Evolutionary conservation across 2,329 filamentous ascomycete species (phyloP).

Genomic region (Albifimbria verrucaria): DNA sequence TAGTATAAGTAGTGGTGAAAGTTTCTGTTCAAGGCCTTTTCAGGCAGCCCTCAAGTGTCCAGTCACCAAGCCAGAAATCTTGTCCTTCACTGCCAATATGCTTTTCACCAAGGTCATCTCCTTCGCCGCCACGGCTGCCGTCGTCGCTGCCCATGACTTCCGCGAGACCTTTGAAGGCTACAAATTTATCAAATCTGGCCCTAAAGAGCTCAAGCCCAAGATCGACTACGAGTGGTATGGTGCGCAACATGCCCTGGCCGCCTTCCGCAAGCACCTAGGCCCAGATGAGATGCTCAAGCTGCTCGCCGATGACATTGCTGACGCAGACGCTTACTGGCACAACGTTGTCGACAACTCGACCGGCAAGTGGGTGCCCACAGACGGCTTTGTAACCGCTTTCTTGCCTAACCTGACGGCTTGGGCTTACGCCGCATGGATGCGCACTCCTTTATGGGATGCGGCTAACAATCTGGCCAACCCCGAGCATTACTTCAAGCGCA

Average conservation of each 20-base stretch:
- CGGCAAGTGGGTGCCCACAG: slow-evolving; percentile 14
- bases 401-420: slow-evolving; percentile 21
- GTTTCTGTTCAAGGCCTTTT: neutral
- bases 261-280: slow-evolving; percentile 19
- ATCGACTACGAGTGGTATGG: slow-evolving; percentile 9
- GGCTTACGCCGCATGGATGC: slow-evolving; percentile 19
- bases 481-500: slow-evolving; percentile 24
- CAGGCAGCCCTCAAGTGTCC: too few relatives aligned
- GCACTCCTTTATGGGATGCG: slow-evolving; percentile 18
- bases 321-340: slow-evolving; percentile 21
- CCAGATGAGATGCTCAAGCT: slow-evolving; percentile 18
- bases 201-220: slow-evolving; percentile 7
- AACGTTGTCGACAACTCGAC: slow-evolving; percentile 12
- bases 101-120: neutral
- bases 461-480: slow-evolving; percentile 23
- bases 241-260: slow-evolving; percentile 11
- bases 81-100: neutral
- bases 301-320: slow-evolving; percentile 16
- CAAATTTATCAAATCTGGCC: slow-evolving; percentile 10
- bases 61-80: too few relatives aligned
- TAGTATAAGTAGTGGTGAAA: neutral
- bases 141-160: neutral
- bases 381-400: slow-evolving; percentile 18
- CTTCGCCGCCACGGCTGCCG: neutral
- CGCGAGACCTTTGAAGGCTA: slow-evolving; percentile 1